Evolutionary conservation across 805 yeast genomes (phyloP).

Genomic region (Isabelozyma rhagii): DNA sequence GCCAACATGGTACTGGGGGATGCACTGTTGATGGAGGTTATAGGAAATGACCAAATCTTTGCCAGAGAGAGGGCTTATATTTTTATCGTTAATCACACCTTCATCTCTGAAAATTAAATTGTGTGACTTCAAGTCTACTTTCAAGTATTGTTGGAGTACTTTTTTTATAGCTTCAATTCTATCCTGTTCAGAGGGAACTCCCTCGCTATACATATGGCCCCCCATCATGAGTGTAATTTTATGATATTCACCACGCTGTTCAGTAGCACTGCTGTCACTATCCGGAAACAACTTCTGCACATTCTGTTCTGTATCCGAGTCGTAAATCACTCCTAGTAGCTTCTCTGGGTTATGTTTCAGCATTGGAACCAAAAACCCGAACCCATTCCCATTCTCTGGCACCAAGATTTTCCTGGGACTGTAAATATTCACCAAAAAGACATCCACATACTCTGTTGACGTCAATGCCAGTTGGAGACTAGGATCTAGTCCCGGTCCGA

Average conservation of each 20-base stretch:
- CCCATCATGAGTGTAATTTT: constrained; percentile 90
- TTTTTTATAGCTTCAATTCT: constrained; percentile 24
- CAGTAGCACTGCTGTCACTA: too few species aligned
- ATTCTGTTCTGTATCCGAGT: constrained; percentile 75
- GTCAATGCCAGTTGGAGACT: constrained; percentile 14
- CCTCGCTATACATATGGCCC: constrained; percentile 53
- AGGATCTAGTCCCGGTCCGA: constrained; percentile 6
- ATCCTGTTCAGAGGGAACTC: constrained; percentile 26
- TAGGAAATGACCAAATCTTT: constrained; percentile 31
- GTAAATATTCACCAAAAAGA: constrained; percentile 70
- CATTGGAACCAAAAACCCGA: constrained; percentile 84
- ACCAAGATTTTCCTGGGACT: constrained; percentile 33
- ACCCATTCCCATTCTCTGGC: constrained; percentile 52
- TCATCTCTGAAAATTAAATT: constrained; percentile 27
- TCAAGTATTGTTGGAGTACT: constrained; percentile 20
- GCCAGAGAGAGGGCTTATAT: constrained; percentile 7
- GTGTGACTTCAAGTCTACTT: constrained; percentile 16
- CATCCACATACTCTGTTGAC: constrained; percentile 37
- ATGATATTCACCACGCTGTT: constrained; percentile 37
- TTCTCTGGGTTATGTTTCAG: constrained; percentile 46
- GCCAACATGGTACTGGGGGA: constrained; percentile 80
- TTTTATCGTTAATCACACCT: constrained; percentile 7
- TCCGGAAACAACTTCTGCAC: constrained; percentile 9
- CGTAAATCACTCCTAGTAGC: constrained; percentile 84
- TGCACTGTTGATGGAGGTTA: constrained; percentile 45